A percentile compares a stretch with the other conserved stretches of the same genome.
Evolutionary conservation across 1,284 basidiomycete species (phyloP).

Genomic region (Cystobasidium pallidum): DNA sequence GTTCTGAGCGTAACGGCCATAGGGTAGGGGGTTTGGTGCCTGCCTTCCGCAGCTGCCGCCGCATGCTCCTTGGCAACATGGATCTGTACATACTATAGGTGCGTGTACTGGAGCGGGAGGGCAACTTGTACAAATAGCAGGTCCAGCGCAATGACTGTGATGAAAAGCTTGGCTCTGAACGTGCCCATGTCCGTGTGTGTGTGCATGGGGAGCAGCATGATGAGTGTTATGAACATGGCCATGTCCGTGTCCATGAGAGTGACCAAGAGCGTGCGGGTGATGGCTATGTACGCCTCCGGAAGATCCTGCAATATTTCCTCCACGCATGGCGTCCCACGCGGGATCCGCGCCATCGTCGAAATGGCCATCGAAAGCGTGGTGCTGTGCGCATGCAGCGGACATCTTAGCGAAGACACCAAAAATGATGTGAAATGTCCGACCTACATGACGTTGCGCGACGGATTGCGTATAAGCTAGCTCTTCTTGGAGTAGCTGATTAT

Average conservation of each 20-base stretch:
- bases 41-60: background rate
- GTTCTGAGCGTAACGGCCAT: background rate
- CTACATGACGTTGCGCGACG: conserved; percentile 1
- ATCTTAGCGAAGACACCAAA: background rate
- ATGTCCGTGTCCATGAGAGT: conserved; percentile 2
- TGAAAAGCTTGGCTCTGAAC: background rate
- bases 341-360: conserved; percentile 27
- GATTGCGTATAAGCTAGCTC: conserved; percentile 2
- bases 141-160: background rate
- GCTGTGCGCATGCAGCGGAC: background rate
- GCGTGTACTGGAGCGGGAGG: background rate
- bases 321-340: background rate
- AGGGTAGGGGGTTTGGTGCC: background rate
- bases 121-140: background rate
- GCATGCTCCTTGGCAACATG: conserved; percentile 2
- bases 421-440: background rate
- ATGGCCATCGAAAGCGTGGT: background rate
- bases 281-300: conserved; percentile 8
- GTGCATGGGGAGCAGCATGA: background rate
- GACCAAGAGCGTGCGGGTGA: background rate
- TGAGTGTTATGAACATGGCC: conserved; percentile 1
- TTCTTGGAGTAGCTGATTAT: conserved; percentile 25
- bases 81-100: background rate
- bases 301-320: background rate
- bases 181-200: background rate